phyloP scores from a whole-genome alignment of 2,329 filamentous ascomycete species.

The Talaromyces atroroseus region DNA sequence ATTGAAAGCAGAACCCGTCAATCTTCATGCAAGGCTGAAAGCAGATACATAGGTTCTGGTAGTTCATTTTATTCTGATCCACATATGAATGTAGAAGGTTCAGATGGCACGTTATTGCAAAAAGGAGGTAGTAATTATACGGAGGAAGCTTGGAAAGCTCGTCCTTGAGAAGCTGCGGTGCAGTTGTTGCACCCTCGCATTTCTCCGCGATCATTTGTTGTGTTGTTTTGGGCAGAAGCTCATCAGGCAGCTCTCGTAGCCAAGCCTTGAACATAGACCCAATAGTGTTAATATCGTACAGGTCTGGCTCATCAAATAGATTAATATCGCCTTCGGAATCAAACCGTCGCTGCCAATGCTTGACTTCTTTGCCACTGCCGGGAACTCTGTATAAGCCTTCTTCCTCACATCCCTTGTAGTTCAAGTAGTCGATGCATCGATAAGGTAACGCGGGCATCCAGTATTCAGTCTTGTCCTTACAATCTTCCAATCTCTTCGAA shows the following conservation, averaged over 20 bases:
- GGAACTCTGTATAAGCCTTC: constrained; percentile 91
- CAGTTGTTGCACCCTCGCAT: constrained; percentile 70
- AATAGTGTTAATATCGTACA: constrained; percentile 95
- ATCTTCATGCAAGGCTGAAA: constrained; percentile 97
- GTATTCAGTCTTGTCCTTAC: constrained; percentile 92
- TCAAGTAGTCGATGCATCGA: constrained; percentile 92
- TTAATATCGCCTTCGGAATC: constrained; percentile 87
- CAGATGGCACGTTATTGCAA: constrained; percentile 93
- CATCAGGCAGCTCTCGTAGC: constrained; percentile 90
- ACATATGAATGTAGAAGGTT: constrained; percentile 85
- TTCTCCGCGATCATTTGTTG: constrained; percentile 77
- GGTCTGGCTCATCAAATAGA: constrained; percentile 76
- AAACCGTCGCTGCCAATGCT: constrained; percentile 88
- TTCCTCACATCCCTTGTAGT: constrained; percentile 89
- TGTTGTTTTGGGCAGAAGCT: constrained; percentile 78
- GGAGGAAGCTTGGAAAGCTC: constrained; percentile 91
- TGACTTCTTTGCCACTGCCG: constrained; percentile 82
- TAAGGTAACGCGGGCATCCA: constrained; percentile 98
- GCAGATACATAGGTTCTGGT: constrained; percentile 90
- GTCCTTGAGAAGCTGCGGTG: constrained; percentile 80
- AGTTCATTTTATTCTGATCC: constrained; percentile 98
- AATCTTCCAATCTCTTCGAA: constrained; percentile 79
- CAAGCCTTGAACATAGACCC: constrained; percentile 95
- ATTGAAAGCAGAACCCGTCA: constrained; percentile 90
- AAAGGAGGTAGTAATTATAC: constrained; percentile 95